Evolutionary conservation across 164 flowering plant genomes (phyloP).

Genomic region (Vitis amurensis): DNA sequence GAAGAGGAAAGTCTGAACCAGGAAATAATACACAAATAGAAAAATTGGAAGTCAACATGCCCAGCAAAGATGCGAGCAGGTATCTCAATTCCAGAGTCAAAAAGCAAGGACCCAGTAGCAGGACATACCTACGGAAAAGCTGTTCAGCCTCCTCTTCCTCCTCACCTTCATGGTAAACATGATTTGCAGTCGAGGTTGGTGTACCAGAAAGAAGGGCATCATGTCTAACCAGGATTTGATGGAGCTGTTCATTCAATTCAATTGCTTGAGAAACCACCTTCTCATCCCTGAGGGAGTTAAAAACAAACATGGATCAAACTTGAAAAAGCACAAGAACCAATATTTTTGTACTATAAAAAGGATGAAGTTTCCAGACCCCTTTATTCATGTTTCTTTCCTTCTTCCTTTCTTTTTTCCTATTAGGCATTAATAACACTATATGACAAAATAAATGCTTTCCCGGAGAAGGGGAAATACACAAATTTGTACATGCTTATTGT

Average conservation of each 20-base stretch:
- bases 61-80: background rate
- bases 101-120: background rate
- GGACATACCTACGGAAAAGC: slow-evolving; percentile 72
- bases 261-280: slow-evolving; percentile 74
- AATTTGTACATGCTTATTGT: too few species aligned
- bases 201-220: slow-evolving; percentile 67
- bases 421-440: too few species aligned
- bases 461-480: too few species aligned
- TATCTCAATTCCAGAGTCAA: background rate
- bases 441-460: too few species aligned
- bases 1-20: background rate
- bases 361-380: too few species aligned
- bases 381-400: too few species aligned
- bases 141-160: slow-evolving; percentile 81
- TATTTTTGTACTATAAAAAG: too few species aligned
- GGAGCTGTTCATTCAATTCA: slow-evolving; percentile 81
- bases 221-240: slow-evolving; percentile 66
- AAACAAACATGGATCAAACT: background rate
- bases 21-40: too few species aligned
- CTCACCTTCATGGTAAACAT: slow-evolving; percentile 44
- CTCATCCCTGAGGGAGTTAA: slow-evolving; percentile 61
- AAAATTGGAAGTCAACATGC: too few species aligned
- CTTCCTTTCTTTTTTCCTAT: too few species aligned
- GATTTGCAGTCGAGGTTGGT: slow-evolving; percentile 32
- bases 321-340: background rate